phyloP scores from a whole-genome alignment of 2,329 filamentous ascomycete species.

The Cytospora piceicola region DNA sequence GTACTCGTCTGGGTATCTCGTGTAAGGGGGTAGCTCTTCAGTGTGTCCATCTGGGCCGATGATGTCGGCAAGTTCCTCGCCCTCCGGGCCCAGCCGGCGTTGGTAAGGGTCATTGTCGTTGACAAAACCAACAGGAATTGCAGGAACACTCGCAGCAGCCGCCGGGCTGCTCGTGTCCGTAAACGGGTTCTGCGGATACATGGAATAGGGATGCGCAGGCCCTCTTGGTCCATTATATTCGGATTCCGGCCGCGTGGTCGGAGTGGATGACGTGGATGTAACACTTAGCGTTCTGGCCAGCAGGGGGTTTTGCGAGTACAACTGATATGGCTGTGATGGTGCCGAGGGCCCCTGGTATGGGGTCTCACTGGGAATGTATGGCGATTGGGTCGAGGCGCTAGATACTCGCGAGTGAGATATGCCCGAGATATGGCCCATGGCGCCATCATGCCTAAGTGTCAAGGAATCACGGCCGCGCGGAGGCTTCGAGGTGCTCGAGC shows the following conservation, averaged over 20 bases:
- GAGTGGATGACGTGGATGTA: slow-evolving; percentile 53
- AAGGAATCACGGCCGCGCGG: slow-evolving; percentile 53
- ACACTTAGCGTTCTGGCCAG: slow-evolving; percentile 73
- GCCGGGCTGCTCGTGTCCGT: slow-evolving; percentile 51
- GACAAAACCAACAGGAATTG: slow-evolving; percentile 75
- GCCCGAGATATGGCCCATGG: slow-evolving; percentile 39
- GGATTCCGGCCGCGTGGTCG: slow-evolving; percentile 38
- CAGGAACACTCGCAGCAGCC: slow-evolving; percentile 34
- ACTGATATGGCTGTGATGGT: slow-evolving; percentile 81
- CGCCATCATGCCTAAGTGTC: slow-evolving; percentile 56
- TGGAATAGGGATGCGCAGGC: slow-evolving; percentile 81
- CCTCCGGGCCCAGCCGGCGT: slow-evolving; percentile 74
- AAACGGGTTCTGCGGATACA: slow-evolving; percentile 82
- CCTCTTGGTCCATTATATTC: slow-evolving; percentile 64
- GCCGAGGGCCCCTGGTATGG: slow-evolving; percentile 72
- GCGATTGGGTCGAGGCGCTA: slow-evolving; percentile 44
- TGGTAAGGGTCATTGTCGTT: slow-evolving; percentile 70
- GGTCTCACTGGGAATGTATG: slow-evolving; percentile 54
- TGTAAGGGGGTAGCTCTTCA: slow-evolving; percentile 90
- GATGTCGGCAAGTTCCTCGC: slow-evolving; percentile 84
- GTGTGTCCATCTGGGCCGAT: slow-evolving; percentile 87
- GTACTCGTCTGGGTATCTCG: slow-evolving; percentile 79
- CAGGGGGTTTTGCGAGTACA: slow-evolving; percentile 81
- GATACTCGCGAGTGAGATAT: slow-evolving; percentile 36
- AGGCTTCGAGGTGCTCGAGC: slow-evolving; percentile 61